phyloP scores from a whole-genome alignment of 1,284 basidiomycete species.

The Tilletia horrida region DNA sequence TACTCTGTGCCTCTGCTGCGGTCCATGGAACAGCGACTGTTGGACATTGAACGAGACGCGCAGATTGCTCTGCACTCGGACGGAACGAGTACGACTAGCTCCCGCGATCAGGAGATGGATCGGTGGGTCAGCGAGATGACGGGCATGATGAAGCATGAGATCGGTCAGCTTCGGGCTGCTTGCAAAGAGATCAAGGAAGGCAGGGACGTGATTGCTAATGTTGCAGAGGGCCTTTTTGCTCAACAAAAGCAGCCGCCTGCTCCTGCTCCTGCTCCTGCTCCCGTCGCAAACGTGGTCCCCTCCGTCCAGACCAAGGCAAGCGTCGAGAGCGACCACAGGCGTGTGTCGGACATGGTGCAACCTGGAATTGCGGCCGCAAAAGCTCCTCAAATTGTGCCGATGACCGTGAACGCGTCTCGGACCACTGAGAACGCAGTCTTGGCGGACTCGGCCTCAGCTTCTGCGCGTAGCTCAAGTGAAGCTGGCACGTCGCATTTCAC shows the following conservation, averaged over 20 bases:
- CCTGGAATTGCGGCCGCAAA: background rate
- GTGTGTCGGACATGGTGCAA: background rate
- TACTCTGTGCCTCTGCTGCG: conserved; percentile 52
- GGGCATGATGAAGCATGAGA: conserved; percentile 50
- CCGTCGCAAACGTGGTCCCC: background rate
- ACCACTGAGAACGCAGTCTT: background rate
- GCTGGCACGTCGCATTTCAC: background rate
- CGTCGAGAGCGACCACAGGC: background rate
- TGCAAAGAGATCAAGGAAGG: conserved; percentile 40
- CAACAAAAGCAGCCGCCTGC: background rate
- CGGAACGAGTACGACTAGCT: conserved; percentile 22
- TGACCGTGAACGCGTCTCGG: background rate
- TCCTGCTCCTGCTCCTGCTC: background rate
- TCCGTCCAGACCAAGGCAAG: background rate
- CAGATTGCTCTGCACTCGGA: conserved; percentile 39
- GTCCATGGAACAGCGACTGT: conserved; percentile 46
- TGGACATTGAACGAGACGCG: conserved; percentile 51
- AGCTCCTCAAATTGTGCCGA: background rate
- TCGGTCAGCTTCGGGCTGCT: conserved; percentile 47
- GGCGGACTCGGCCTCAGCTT: background rate
- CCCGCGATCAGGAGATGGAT: conserved; percentile 44
- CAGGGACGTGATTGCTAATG: conserved; percentile 33
- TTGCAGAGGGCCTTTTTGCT: conserved; percentile 18
- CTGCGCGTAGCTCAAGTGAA: no score
- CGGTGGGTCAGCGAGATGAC: conserved; percentile 50